These are phyloP conservation scores for Xylaria sp. DNA, from an alignment of 2,329 filamentous ascomycete species.

Conservation along the genomic window DNA sequence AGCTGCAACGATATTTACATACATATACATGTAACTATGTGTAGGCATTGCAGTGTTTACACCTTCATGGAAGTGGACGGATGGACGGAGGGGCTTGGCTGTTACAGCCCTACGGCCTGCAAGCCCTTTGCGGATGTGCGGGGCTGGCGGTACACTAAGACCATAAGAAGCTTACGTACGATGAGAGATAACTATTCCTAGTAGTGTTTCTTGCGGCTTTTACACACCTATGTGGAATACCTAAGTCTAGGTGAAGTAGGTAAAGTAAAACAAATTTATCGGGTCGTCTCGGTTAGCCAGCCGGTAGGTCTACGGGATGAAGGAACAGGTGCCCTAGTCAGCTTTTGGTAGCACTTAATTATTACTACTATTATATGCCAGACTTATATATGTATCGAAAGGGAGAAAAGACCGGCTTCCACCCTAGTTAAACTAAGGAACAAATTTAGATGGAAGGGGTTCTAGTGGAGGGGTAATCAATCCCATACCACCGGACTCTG, in stretches of 20 bases:
- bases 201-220: neutral
- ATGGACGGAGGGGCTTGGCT: constrained; percentile 20
- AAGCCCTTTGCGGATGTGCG: constrained; percentile 9
- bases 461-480: constrained; percentile 5
- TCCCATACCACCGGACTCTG: neutral
- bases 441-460: neutral
- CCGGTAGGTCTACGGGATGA: neutral
- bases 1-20: neutral
- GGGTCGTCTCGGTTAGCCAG: no score
- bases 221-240: neutral
- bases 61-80: neutral
- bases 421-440: neutral
- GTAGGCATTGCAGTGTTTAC: neutral
- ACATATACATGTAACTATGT: neutral
- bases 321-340: neutral
- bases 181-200: neutral
- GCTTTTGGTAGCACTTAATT: neutral
- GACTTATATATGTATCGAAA: neutral
- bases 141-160: neutral
- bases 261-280: neutral
- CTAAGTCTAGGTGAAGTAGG: neutral
- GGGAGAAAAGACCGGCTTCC: neutral
- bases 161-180: neutral
- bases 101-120: constrained; percentile 35
- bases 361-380: no score